These are phyloP conservation scores for Metarhizium album DNA, from an alignment of 2,329 filamentous ascomycete species.

Conservation along the genomic window DNA sequence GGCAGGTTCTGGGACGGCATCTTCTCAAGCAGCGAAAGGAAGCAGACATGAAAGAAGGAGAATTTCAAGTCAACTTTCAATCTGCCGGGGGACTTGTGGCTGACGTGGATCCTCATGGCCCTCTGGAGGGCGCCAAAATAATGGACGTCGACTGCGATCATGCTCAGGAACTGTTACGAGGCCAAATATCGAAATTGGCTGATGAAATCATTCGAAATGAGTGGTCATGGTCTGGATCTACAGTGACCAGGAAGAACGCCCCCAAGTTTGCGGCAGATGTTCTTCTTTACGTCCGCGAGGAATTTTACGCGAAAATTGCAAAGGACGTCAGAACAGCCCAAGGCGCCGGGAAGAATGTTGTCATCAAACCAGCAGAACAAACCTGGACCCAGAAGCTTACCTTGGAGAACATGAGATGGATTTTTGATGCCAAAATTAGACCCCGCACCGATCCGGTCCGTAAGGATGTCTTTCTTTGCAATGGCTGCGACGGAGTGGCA, in stretches of 20 bases:
- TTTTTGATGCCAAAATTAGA: conserved; percentile 69
- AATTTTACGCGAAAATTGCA: conserved; percentile 52
- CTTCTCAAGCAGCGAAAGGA: conserved; percentile 52
- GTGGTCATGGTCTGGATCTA: conserved; percentile 51
- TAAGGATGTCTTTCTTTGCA: conserved; percentile 69
- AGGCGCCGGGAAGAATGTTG: conserved; percentile 23
- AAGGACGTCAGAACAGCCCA: conserved; percentile 38
- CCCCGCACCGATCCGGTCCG: conserved; percentile 53
- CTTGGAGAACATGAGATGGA: conserved; percentile 78
- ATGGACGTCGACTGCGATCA: conserved; percentile 63
- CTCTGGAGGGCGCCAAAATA: conserved; percentile 29
- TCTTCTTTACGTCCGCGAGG: conserved; percentile 53
- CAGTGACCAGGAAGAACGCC: conserved; percentile 51
- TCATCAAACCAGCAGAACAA: conserved; percentile 38
- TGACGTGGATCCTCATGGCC: background rate
- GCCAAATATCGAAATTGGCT: conserved; percentile 53
- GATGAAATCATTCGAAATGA: conserved; percentile 56
- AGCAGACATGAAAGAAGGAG: background rate
- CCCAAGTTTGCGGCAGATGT: conserved; percentile 63
- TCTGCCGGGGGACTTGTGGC: background rate
- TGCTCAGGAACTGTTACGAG: conserved; percentile 54
- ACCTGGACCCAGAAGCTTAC: conserved; percentile 53
- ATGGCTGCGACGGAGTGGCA: conserved; percentile 50
- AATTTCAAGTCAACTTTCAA: background rate
- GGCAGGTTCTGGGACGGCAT: conserved; percentile 57